Conservation (phyloP, 192 early-diverging fungal species). For the Podila clonocystis region DNA sequence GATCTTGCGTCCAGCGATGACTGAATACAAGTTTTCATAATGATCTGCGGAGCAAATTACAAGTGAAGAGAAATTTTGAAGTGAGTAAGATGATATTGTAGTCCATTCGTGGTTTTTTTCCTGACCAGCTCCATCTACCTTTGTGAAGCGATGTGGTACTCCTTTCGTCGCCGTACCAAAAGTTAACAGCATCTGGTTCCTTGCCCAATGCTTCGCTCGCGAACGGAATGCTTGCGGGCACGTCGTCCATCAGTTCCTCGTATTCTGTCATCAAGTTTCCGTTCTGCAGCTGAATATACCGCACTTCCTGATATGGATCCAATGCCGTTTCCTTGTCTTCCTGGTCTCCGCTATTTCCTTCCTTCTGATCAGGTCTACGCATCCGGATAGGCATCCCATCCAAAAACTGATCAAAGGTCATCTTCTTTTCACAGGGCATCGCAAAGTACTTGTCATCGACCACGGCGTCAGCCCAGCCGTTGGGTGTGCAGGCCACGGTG, state of each 20-base stretch:
- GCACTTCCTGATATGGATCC: conserved; percentile 42
- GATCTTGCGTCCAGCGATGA: conserved; percentile 56
- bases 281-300: conserved; percentile 63
- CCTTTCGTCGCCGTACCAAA: conserved; percentile 60
- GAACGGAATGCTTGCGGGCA: conserved; percentile 53
- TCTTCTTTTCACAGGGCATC: conserved; percentile 58
- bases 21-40: conserved; percentile 65
- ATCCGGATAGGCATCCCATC: conserved; percentile 46
- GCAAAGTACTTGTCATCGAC: conserved; percentile 59
- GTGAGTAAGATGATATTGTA: neutral
- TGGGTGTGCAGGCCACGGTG: conserved; percentile 56
- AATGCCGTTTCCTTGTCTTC: neutral
- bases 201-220: conserved; percentile 55
- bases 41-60: conserved; percentile 38
- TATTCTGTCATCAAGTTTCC: conserved; percentile 59
- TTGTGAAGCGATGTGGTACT: conserved; percentile 61
- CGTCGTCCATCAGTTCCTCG: conserved; percentile 46
- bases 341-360: neutral
- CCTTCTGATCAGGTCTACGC: neutral
- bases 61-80: neutral
- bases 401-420: conserved; percentile 56
- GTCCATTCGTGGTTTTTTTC: neutral
- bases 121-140: conserved; percentile 10
- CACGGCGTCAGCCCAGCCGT: conserved; percentile 60
- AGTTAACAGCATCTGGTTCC: conserved; percentile 60